Base-by-base conservation (phyloP, 495 filamentous ascomycete genomes). In the Aspergillus coremiiformis region DNA sequence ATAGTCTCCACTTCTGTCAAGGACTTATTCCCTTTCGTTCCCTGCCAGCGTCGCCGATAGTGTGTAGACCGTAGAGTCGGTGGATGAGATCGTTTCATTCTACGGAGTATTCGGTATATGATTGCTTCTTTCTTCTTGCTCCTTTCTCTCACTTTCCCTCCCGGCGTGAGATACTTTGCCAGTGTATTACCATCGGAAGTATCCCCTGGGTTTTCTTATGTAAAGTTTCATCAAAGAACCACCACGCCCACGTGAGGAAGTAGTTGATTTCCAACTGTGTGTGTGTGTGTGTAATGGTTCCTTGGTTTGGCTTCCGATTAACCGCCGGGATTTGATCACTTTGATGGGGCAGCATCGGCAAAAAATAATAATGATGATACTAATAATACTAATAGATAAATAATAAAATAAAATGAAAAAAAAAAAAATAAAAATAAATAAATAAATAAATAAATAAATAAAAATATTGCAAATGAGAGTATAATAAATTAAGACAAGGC, bases 1-100 rank as follows among this genome's bases (percentile, higher is more conserved):
- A n/a, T n/a, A n/a, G n/a, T n/a, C n/a, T n/a, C 47, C 47, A 49
- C 47, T 49, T 39, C 47, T 27, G 47, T 49, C 33, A 49, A 24
- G 35, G 17, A 22, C 47, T 46, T 51, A 55, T 55, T 51, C 42
- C 30, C 12, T 44, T 50, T 42, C 44, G 44, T 27, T 19, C 32
- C 51, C 51, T 41, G 51, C 41, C 42, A 47, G 33, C 23, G 23
- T 39, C 23, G 21, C 43, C 35, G 51, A 48, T 51, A 51, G 41
- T 37, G 22, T 35, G 29, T n/a, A n/a, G n/a, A n/a, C n/a, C n/a
- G n/a, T 27, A 49, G 24, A 27, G 26, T 37, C 30, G 37, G 47
- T 44, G 23, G 37, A 51, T 22, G 22, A 46, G 17, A 41, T 19
- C 15, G 17, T 37, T 49, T 11, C 12, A 10, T 37, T 4, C 11